Evolutionary conservation across 192 early-diverging fungal species (phyloP).

Genomic region (Coemansia sp.): DNA sequence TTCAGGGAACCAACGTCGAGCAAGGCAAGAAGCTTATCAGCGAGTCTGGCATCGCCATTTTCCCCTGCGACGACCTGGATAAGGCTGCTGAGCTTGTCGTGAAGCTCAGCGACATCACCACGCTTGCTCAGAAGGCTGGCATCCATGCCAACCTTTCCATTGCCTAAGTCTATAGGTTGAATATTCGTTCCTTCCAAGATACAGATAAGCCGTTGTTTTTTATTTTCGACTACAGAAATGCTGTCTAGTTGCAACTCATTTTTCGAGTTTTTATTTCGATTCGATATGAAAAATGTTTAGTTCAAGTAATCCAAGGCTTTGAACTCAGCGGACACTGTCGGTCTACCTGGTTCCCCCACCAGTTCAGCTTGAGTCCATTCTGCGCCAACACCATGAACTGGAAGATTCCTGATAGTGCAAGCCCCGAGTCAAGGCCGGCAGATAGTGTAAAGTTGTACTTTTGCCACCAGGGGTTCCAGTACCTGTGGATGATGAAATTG

Average conservation of each 20-base stretch:
- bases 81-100: slow-evolving; percentile 74
- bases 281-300: no score
- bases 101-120: slow-evolving; percentile 55
- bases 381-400: slow-evolving; percentile 53
- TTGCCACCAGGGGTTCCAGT: slow-evolving; percentile 66
- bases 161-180: slow-evolving; percentile 18
- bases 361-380: slow-evolving; percentile 44
- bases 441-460: slow-evolving; percentile 58
- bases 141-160: slow-evolving; percentile 51
- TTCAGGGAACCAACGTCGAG: slow-evolving; percentile 87
- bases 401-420: slow-evolving; percentile 53
- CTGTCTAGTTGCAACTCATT: no score
- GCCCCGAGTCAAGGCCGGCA: slow-evolving; percentile 60
- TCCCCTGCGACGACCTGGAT: slow-evolving; percentile 93
- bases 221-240: no score
- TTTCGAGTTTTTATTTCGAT: no score
- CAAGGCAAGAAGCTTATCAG: slow-evolving; percentile 90
- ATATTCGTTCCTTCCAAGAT: not conserved
- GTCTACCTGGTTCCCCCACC: slow-evolving; percentile 57
- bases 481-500: slow-evolving; percentile 68
- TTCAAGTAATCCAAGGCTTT: slow-evolving; percentile 33
- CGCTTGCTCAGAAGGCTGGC: slow-evolving; percentile 51
- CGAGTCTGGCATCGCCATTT: slow-evolving; percentile 88
- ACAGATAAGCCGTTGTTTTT: not conserved
- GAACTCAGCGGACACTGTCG: slow-evolving; percentile 45